Evolutionary conservation across 1,284 basidiomycete species (phyloP).

Genomic region (Megacollybia platyphylla): DNA sequence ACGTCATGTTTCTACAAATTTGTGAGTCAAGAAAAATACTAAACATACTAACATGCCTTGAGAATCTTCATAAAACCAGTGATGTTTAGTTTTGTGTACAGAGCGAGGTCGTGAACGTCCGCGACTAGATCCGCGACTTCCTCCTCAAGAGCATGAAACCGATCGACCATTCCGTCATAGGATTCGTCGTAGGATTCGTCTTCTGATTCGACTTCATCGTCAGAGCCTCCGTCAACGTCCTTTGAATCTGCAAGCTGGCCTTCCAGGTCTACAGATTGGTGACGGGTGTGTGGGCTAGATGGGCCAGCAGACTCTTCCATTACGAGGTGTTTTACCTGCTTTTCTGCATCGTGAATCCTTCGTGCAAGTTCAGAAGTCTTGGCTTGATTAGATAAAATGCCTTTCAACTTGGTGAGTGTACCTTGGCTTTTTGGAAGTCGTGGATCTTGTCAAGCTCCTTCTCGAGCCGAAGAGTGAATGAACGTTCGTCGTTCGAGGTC

Average conservation of each 20-base stretch:
- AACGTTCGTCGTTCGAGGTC: slow-evolving; percentile 69
- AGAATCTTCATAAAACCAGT: slow-evolving; percentile 99
- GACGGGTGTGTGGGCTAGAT: slow-evolving; percentile 1
- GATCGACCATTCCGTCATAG: slow-evolving; percentile 74
- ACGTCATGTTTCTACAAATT: slow-evolving; percentile 74
- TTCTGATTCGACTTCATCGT: slow-evolving; percentile 51
- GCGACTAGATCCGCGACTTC: slow-evolving; percentile 94
- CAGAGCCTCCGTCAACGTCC: slow-evolving; percentile 60
- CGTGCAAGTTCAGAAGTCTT: slow-evolving; percentile 76
- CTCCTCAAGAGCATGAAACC: slow-evolving; percentile 86
- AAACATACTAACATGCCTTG: slow-evolving; percentile 40
- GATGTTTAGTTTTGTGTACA: slow-evolving; percentile 88
- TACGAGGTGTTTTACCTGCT: slow-evolving; percentile 69
- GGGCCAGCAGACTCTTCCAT: slow-evolving; percentile 30
- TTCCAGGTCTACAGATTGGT: slow-evolving; percentile 33
- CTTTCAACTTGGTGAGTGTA: slow-evolving; percentile 14
- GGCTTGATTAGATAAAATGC: background rate
- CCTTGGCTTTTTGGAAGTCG: slow-evolving; percentile 89
- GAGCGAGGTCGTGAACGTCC: slow-evolving; percentile 94
- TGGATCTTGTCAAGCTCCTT: slow-evolving; percentile 92
- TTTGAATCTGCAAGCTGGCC: slow-evolving; percentile 43
- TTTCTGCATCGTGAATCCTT: slow-evolving; percentile 74
- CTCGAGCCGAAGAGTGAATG: slow-evolving; percentile 73
- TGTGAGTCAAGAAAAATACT: background rate
- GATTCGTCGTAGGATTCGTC: slow-evolving; percentile 46